Evolutionary conservation across 148 eudicot genomes (phyloP), one percentile per base, ranked within the genome.

Genomic region (Rhododendron griersonianum): DNA sequence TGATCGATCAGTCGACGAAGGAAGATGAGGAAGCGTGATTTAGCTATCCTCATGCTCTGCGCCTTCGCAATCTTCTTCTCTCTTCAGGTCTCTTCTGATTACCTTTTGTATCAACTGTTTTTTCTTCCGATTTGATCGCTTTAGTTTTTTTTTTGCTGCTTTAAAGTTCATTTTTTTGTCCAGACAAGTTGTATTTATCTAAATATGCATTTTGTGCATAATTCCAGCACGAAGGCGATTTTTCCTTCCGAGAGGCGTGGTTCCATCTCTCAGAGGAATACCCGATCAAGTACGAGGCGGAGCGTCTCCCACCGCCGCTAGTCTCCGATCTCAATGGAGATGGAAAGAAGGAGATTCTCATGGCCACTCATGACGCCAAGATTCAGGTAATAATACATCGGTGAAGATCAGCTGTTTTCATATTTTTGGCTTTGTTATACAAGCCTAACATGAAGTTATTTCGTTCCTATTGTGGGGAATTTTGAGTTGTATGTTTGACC

Each of bases 21-120:
- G 16, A 85, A 85, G 81, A 96, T 97, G 99, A 94, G 99, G 90
- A 97, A 94, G 89, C 95, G 98, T 16, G 99, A 97, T 88, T 91
- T 97, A 84, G 95, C 96, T 65, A 95, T 97, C 87, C 94, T 97
- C 80, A 93, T 95, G 94, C 99, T 97, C 86, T 91, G 95, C 41
- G 96, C 98, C 86, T 97, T 97, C 86, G 99, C 99, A 67, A 92
- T 97, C 76, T 93, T 97, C 87, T 95, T 97, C 93, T 97, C 99
- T 88, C 99, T 97, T 53, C 99, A 95, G 98, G 99, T 95, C 78
- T 53, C 45, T 67, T 81, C 23, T 19, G n/a, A 67, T 84, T 51
- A 3, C 15, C 47, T 74, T 16, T 18, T 48, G 18, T 4, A 4
- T 45, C 8, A 0, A 7, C 28, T 69, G 33, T 7, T 47, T 69